Evolutionary conservation across 1,284 basidiomycete genomes (phyloP).

Genomic region (Apiotrichum laibachii): DNA sequence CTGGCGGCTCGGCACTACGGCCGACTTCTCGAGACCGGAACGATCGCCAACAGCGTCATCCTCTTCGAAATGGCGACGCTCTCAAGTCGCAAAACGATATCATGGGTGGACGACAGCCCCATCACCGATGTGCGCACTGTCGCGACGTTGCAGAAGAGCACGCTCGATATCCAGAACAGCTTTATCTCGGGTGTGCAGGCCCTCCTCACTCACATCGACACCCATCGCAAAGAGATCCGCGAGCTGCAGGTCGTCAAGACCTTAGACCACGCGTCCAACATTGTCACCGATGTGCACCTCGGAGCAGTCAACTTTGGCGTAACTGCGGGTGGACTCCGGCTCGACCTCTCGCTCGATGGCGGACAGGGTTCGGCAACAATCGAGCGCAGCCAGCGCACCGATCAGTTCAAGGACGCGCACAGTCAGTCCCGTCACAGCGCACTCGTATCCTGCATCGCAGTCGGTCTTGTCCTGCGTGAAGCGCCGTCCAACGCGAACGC

Average conservation of each 20-base stretch:
- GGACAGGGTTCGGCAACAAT: constrained; percentile 10
- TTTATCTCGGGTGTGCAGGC: constrained; percentile 20
- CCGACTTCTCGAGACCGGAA: constrained; percentile 19
- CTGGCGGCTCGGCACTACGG: constrained; percentile 31
- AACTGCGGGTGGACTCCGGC: constrained; percentile 25
- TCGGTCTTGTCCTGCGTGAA: constrained; percentile 1
- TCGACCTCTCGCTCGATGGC: constrained; percentile 13
- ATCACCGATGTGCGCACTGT: constrained; percentile 22
- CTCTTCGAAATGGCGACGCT: constrained; percentile 22
- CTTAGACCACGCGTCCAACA: constrained; percentile 8
- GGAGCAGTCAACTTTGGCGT: constrained; percentile 11
- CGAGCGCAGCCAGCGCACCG: constrained; percentile 3
- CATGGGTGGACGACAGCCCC: constrained; percentile 5
- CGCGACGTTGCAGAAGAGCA: constrained; percentile 20
- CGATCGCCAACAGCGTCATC: constrained; percentile 24
- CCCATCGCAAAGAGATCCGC: constrained; percentile 9
- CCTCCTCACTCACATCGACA: constrained; percentile 15
- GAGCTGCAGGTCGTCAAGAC: constrained; percentile 11
- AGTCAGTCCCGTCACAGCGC: not conserved
- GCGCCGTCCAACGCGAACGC: not conserved
- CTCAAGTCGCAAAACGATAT: constrained; percentile 12
- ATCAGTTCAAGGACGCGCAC: not conserved
- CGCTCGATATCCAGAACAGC: constrained; percentile 31
- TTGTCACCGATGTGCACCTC: constrained; percentile 25
- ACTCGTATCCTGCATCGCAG: constrained; percentile 8